Base-by-base conservation (phyloP, 2,329 filamentous ascomycete species). In the Trichophyton verrucosum region DNA sequence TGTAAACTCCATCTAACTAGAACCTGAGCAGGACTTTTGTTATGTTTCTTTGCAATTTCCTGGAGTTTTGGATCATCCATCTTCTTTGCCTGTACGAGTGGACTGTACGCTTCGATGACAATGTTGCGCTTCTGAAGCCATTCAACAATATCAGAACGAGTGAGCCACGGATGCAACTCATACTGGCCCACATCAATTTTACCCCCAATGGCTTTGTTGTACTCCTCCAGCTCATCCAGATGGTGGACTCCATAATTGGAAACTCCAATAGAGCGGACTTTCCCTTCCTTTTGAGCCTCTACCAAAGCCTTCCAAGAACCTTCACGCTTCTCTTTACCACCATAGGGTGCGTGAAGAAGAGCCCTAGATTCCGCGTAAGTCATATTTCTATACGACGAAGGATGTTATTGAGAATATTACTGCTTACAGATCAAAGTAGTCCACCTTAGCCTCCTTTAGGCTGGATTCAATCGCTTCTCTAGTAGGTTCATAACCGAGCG, bases 121-220 rank as follows among this genome's bases (percentile, higher is more conserved):
- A 88, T 76, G 62, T 79, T 79, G 17, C 83, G 79, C 72, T 85
- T 78, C 64, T 79, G 73, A 67, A 87, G 88, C 90, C 91, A 96
- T 55, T 82, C 77, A 7, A 86, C 84, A 63, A 96, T 89, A 68
- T 96, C 90, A 22, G 80, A 76, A n/a, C 91, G 80, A 7, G 85
- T 80, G 47, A 91, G 83, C 91, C 90, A 96, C 0, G 91, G 91
- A 73, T 96, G 91, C 9, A 96, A 76, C 75, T 96, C 91, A 74
- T 87, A 90, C 74, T 96, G 91, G 46, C 89, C 91, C 42, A 96
- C 87, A 63, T 86, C 87, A 68, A 96, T 81, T 46, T 89, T 77
- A 24, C 89, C 89, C 3, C 81, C 82, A 51, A 65, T 69, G 30
- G 66, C 66, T 63, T 71, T 69, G 61, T 73, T 76, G 61, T 76